A percentile compares a stretch with the other conserved stretches of the same genome.
phyloP scores from a whole-genome alignment of 768 basidiomycete species.

The Russula foetens region DNA sequence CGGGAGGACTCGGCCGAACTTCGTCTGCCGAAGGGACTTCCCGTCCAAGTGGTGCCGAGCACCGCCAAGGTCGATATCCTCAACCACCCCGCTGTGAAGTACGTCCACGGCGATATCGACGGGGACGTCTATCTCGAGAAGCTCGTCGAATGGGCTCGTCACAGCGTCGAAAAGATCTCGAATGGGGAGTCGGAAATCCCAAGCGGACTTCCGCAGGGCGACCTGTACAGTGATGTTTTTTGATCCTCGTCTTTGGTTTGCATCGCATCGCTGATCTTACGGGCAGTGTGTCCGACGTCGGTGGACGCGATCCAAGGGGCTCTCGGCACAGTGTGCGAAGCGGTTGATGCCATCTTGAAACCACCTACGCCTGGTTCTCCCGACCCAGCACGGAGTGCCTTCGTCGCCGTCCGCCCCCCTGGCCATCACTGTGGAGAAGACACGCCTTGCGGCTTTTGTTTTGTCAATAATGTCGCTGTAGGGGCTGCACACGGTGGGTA shows the following conservation, averaged over 20 bases:
- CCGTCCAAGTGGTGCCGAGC: slow-evolving; percentile 45
- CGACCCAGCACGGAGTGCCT: slow-evolving; percentile 36
- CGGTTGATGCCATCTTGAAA: slow-evolving; percentile 60
- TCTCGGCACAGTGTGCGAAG: slow-evolving; percentile 78
- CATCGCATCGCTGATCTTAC: neutral
- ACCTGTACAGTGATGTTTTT: slow-evolving; percentile 75
- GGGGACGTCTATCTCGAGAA: slow-evolving; percentile 60
- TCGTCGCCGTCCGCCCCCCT: slow-evolving; percentile 82
- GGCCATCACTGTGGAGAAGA: slow-evolving; percentile 95
- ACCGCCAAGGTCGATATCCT: slow-evolving; percentile 47
- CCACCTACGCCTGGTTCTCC: neutral
- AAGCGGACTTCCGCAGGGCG: slow-evolving; percentile 57
- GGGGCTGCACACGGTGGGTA: slow-evolving; percentile 80
- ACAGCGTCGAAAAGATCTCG: slow-evolving; percentile 54
- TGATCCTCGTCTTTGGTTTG: neutral
- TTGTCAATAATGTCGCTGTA: slow-evolving; percentile 88
- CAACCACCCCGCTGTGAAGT: slow-evolving; percentile 58
- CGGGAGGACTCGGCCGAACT: neutral
- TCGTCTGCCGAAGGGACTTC: slow-evolving; percentile 16
- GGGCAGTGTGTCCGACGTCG: slow-evolving; percentile 68
- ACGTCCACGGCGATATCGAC: slow-evolving; percentile 63
- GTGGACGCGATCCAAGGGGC: slow-evolving; percentile 75
- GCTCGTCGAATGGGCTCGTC: slow-evolving; percentile 47
- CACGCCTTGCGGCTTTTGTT: slow-evolving; percentile 88
- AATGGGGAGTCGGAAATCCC: slow-evolving; percentile 72